Evolutionary conservation across 306 rosid genomes (phyloP).

Genomic region (Sophora flavescens): DNA sequence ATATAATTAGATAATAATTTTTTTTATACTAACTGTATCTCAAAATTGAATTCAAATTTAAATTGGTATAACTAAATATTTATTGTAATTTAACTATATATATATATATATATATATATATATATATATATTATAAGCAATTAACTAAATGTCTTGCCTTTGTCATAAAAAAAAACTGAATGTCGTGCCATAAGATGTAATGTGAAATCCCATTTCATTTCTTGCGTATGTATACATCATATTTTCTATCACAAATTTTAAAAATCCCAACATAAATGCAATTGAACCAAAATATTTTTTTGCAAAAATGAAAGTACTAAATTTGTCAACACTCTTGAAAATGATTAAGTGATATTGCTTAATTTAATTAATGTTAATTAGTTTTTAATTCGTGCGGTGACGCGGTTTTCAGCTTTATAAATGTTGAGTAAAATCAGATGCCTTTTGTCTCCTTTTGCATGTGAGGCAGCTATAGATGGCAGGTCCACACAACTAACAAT

Average conservation of each 20-base stretch:
- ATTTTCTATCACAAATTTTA: not conserved
- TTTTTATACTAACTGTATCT: too few species aligned
- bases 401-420: conserved; percentile 68
- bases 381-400: conserved; percentile 58
- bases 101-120: too few species aligned
- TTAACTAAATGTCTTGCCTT: not conserved
- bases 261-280: not conserved
- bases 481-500: conserved; percentile 44
- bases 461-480: conserved; percentile 41
- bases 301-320: not conserved
- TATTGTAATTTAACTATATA: too few species aligned
- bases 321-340: conserved; percentile 6
- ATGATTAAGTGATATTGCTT: not conserved
- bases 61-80: too few species aligned
- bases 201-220: not conserved
- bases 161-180: too few species aligned
- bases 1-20: too few species aligned
- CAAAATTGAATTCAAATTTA: too few species aligned
- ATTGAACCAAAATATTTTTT: not conserved
- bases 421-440: conserved; percentile 28
- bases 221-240: not conserved
- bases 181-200: not conserved
- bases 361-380: not conserved
- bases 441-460: conserved; percentile 41
- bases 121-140: too few species aligned